Evolutionary conservation across 2,329 filamentous ascomycete genomes (phyloP), one percentile per base, ranked within the genome.

Genomic region (Phaeophleospora eucalypticola): DNA sequence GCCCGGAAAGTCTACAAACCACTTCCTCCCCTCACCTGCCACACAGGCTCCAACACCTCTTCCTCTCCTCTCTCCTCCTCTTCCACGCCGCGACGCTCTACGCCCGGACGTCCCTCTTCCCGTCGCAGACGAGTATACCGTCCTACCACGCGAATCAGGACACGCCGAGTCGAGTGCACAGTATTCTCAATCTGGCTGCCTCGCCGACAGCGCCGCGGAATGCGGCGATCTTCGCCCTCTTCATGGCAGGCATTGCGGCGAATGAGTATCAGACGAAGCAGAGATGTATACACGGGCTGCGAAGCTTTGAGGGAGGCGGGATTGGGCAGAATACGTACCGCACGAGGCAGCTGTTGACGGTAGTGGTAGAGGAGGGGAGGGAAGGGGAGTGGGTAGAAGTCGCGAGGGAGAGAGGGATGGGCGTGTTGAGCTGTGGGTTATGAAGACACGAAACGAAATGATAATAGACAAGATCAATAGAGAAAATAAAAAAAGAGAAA

Each of bases 101-200:
- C 57, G 71, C 72, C n/a, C 72, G 74, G 45, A 78, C 74, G 4
- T 75, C 71, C 54, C 74, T 80, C 70, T 79, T 72, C 66, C 68
- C 71, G 2, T 63, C 66, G 3, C 77, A 80, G 59, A 60, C 68
- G 2, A 54, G 68, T 8, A 66, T 73, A 17, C 67, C 64, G 1
- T 65, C 62, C 7, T 64, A 66, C 14, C 24, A 29, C 24, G 24
- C 24, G 12, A 12, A 6, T 7, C 24, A 29, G 12, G 71, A 78
- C 50, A 71, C 77, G 35, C 66, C 69, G 12, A 63, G 68, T 33
- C 74, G 74, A 27, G 67, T 68, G 15, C 57, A 62, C 9, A 65
- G 71, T 34, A 75, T 80, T 38, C 58, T 78, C 2, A 64, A n/a
- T n/a, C n/a, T n/a, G n/a, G n/a, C n/a, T n/a, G n/a, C n/a, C n/a